Base-by-base conservation (phyloP, 352 stramenopile genomes). In the Pythium folliculosum region DNA sequence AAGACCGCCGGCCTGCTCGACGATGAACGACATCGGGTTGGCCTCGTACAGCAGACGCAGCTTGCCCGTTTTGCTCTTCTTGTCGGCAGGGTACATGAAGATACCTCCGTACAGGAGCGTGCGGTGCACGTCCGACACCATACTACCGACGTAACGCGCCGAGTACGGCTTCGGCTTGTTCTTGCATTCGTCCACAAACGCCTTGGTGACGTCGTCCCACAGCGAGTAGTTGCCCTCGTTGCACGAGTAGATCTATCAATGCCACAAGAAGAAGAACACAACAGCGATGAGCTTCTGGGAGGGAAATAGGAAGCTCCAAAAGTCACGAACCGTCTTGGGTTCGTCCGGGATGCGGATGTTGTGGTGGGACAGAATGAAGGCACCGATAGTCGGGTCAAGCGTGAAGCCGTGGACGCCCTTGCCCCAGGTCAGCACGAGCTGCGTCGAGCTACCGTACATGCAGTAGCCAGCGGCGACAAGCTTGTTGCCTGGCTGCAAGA, bases 1-100 rank as follows among this genome's bases (percentile, higher is more conserved):
- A 62, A 98, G 90, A 52, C 97, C 97, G 60, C 97, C 97, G 60
- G 97, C 97, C 80, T 99, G 90, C 73, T 99, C 97, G 63, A 99
- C 96, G 75, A 99, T 98, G 76, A 99, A 96, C 55, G 97, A 97
- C 97, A 99, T 99, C n/a, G 97, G 97, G 88, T 99, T 99, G 78
- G 93, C 97, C 80, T 99, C 97, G 81, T 99, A 99, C 8, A 99
- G 89, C 63, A 99, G 85, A 82, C 97, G 94, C 72, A 99, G 86
- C 83, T 99, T 99, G 77, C 90, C 91, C 22, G 74, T 77, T 71
- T 91, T 91, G 75, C 65, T 86, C 77, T 99, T 99, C 58, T 86
- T 88, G 72, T 99, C 97, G 12, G 94, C 91, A 35, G 97, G 97
- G 84, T 99, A 99, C 55, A 99, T 73, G 78, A 98, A 99, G 71